Evolutionary conservation across 495 filamentous ascomycete genomes (phyloP), one percentile per base, ranked within the genome.

Genomic region (Trypethelium eluteriae): DNA sequence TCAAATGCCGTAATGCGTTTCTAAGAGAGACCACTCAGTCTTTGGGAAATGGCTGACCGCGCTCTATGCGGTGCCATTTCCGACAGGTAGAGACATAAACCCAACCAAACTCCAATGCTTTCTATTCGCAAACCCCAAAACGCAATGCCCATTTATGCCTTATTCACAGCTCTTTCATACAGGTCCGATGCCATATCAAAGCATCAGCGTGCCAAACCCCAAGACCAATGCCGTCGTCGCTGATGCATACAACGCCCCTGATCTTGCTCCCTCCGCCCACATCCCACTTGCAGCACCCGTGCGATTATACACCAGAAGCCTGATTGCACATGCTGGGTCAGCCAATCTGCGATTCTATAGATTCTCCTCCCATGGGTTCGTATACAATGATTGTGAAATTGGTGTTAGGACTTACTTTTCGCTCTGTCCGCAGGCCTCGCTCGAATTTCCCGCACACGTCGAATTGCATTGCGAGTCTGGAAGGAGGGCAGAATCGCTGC

Each of bases 301-400:
- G 14, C 53, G 64, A n/a, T 66, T 66, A 41, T 66, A 66, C 34
- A 66, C 18, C 32, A 59, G 7, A 6, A 59, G 14, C 14, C 53
- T 59, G 2, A 10, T 9, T 59, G 32, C 53, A 59, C 53, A 14
- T 34, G 18, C 36, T 9, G 5, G 6, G 36, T 59, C 36, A 59
- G 53, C 53, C 53, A 14, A 59, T 35, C 53, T 36, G 49, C 41
- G 9, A 46, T 9, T 46, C 41, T 46, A 46, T 16, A 7, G 16
- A 25, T 25, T 25, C 25, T 25, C 25, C 25, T 25, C 25, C 25
- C 25, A 25, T 25, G 25, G 25, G 25, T 25, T 25, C 25, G 25
- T 25, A 25, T 25, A 25, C 25, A 25, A 25, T 25, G 9, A 46
- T 46, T 46, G 41, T 16, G 16, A 46, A 7, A 7, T 46, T 9